phyloP scores from a whole-genome alignment of 2,329 filamentous ascomycete genomes.

The Teratosphaeriaceae sp. region DNA sequence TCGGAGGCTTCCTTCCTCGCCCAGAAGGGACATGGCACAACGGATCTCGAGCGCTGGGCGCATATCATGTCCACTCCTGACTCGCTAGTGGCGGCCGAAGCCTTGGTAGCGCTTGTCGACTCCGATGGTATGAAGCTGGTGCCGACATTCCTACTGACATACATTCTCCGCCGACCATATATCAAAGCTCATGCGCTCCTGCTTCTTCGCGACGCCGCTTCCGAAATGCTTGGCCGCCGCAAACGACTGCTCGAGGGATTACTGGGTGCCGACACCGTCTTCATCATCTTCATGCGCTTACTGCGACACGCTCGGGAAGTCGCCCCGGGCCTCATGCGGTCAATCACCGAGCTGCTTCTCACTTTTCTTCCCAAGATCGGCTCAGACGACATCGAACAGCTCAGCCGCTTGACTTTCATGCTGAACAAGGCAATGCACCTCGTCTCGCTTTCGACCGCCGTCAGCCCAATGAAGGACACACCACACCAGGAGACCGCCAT shows the following conservation, averaged over 20 bases:
- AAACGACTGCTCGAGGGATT: constrained; percentile 7
- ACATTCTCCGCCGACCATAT: constrained; percentile 39
- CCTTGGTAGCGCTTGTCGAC: constrained; percentile 9
- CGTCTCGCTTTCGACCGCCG: constrained; percentile 33
- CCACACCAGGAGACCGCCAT: constrained; percentile 50
- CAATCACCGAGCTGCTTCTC: constrained; percentile 16
- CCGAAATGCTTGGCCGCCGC: neutral
- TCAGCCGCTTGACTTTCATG: constrained; percentile 6
- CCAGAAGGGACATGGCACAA: constrained; percentile 10
- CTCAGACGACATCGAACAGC: neutral
- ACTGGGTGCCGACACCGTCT: constrained; percentile 22
- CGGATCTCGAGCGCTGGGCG: constrained; percentile 22
- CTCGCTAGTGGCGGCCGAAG: constrained; percentile 14
- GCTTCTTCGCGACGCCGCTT: neutral
- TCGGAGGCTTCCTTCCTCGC: constrained; percentile 12
- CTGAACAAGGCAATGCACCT: constrained; percentile 26
- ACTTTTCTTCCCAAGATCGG: constrained; percentile 6
- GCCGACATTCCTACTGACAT: constrained; percentile 42
- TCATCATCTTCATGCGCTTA: constrained; percentile 40
- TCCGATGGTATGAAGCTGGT: constrained; percentile 13
- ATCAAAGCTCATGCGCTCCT: constrained; percentile 38
- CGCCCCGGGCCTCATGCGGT: constrained; percentile 39
- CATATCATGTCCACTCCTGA: constrained; percentile 16
- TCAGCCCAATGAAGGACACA: constrained; percentile 43
- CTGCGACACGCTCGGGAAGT: constrained; percentile 45